Percentiles rank a stretch among this genome's conserved stretches.
Conservation (phyloP, 495 filamentous ascomycete species). For the Daldinia loculata region DNA sequence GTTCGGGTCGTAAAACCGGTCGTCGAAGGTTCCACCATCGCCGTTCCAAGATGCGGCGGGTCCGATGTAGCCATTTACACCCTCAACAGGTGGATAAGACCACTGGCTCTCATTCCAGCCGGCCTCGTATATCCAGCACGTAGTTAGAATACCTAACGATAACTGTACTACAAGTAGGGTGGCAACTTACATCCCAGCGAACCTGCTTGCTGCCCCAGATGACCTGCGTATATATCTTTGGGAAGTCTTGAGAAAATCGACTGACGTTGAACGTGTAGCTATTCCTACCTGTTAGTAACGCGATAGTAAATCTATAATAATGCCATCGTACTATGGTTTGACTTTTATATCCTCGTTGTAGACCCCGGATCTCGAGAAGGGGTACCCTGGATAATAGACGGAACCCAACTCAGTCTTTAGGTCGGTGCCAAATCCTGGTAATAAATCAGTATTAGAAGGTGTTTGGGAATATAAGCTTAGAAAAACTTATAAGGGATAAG, state of each 20-base stretch:
- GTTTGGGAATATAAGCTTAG: no score
- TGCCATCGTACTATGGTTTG: not conserved
- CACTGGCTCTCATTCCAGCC: not conserved
- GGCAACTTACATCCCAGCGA: not conserved
- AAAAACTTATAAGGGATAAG: no score
- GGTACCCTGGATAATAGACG: not conserved
- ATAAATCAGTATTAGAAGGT: not conserved
- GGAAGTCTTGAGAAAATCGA: not conserved
- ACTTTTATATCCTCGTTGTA: not conserved
- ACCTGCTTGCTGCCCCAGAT: not conserved
- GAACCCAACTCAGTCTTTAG: not conserved
- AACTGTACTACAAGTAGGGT: not conserved
- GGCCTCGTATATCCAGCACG: not conserved
- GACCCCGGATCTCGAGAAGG: not conserved
- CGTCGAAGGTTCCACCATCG: conserved; percentile 4
- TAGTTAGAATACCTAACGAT: not conserved
- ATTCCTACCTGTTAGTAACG: not conserved
- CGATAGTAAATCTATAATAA: not conserved
- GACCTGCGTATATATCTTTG: not conserved
- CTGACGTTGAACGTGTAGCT: not conserved
- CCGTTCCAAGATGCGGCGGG: conserved; percentile 32
- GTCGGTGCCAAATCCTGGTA: not conserved
- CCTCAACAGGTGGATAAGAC: not conserved
- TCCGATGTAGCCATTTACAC: conserved; percentile 4
- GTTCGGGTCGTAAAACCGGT: conserved; percentile 25